Conservation (phyloP, 495 filamentous ascomycete species). For the Bombardia bombarda region DNA sequence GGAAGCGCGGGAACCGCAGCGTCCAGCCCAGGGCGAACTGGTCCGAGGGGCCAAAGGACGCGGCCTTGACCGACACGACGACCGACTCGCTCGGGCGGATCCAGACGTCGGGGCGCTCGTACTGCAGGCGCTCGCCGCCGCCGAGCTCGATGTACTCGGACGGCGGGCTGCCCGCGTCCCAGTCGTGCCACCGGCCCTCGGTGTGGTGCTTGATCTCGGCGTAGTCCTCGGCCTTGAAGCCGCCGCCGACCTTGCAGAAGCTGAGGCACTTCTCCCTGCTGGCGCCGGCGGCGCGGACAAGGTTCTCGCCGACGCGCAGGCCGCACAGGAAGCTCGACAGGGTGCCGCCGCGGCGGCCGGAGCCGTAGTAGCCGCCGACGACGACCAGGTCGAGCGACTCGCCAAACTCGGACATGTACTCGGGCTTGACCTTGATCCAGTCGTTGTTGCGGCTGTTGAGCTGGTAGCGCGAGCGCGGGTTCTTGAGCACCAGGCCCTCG, state of each 20-base stretch:
- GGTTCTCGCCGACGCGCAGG: slow-evolving; percentile 63
- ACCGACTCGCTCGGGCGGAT: slow-evolving; percentile 84
- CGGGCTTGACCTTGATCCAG: slow-evolving; percentile 99
- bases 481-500: slow-evolving; percentile 91
- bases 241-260: slow-evolving; percentile 94
- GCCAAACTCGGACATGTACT: slow-evolving; percentile 96
- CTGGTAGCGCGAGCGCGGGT: slow-evolving; percentile 76
- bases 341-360: slow-evolving; percentile 71
- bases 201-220: slow-evolving; percentile 73
- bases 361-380: slow-evolving; percentile 89
- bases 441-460: slow-evolving; percentile 90
- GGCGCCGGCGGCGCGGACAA: slow-evolving; percentile 41
- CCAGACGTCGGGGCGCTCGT: slow-evolving; percentile 85
- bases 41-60: slow-evolving; percentile 63
- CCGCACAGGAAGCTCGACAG: slow-evolving; percentile 86
- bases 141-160: slow-evolving; percentile 73
- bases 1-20: slow-evolving; percentile 88
- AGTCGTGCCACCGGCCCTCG: slow-evolving; percentile 83
- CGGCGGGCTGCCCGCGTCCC: slow-evolving; percentile 74
- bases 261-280: slow-evolving; percentile 73
- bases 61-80: slow-evolving; percentile 86
- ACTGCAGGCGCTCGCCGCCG: slow-evolving; percentile 60
- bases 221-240: slow-evolving; percentile 81
- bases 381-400: slow-evolving; percentile 86
- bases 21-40: slow-evolving; percentile 72